Evolutionary conservation across 805 yeast species (phyloP), one percentile per base, ranked within the genome.

Genomic region (Spathaspora arborariae): DNA sequence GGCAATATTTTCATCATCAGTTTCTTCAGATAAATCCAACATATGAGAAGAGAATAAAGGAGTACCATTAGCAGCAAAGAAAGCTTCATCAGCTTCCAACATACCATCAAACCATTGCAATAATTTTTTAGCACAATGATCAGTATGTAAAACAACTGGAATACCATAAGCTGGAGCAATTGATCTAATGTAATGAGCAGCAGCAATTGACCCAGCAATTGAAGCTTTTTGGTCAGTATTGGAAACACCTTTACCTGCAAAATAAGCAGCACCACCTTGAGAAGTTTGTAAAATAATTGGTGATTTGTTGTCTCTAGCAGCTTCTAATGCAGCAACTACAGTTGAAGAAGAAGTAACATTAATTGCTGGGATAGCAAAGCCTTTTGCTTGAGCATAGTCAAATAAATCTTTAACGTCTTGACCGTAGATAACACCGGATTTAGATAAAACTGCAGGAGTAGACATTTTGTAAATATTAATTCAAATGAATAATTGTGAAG

Each of bases 211-310:
- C 74, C 99, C 99, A 50, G 83, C 84, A 74, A 94, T 88, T 53
- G 98, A 85, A 51, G 98, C 99, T 64, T 77, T 76, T 79, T 94
- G 98, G 79, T 88, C 85, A 63, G 79, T 79, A 87, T 94, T 94
- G 70, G 81, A 79, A 60, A 94, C 90, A 78, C 98, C 99, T 84
- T 94, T 94, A 78, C 99, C 99, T 56, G 99, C 99, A 70, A 94
- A 94, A 88, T 83, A 94, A 55, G 98, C 98, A 59, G 99, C 96
- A 80, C 99, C 99, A 79, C 99, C 99, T 74, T 94, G 90, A 52
- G 98, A 92, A 60, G 92, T 83, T 78, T 94, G 99, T 68, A 94
- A 77, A 70, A 94, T 88, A 75, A 94, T 90, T 77, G 99, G 99
- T 53, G 96, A 86, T 60, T 70, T 70, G 64, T 48, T 55, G 62